Evolutionary conservation across 192 early-diverging fungal species (phyloP).

Genomic region (Spizellomyces sp.): DNA sequence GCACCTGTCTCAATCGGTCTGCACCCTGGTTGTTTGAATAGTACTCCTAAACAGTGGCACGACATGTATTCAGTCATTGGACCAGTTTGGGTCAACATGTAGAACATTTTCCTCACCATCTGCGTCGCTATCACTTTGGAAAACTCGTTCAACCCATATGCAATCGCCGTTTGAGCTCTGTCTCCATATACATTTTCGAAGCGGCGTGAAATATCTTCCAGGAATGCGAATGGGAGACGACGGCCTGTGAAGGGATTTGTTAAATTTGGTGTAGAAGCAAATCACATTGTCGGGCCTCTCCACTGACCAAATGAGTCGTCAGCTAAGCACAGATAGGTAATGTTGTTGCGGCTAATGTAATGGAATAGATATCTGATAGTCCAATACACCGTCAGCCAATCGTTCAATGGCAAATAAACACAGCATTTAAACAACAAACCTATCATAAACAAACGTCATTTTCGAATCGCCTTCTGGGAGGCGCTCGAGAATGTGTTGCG

Average conservation of each 20-base stretch:
- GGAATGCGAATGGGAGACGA: conserved; percentile 85
- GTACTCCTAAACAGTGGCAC: conserved; percentile 11
- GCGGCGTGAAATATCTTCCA: conserved; percentile 75
- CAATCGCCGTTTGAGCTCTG: conserved; percentile 53
- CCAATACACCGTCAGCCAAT: neutral
- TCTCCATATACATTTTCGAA: conserved; percentile 64
- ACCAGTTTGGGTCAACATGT: too few species aligned
- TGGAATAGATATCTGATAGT: conserved; percentile 83
- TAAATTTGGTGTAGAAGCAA: neutral
- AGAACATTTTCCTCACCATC: conserved; percentile 61
- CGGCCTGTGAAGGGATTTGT: conserved; percentile 50
- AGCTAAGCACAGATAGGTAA: conserved; percentile 88
- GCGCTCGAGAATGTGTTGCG: conserved; percentile 85
- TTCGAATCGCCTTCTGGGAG: conserved; percentile 90
- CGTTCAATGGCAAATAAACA: conserved; percentile 86
- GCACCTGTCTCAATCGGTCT: conserved; percentile 79
- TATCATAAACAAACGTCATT: conserved; percentile 90
- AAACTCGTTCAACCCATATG: conserved; percentile 84
- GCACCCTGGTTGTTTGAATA: conserved; percentile 59
- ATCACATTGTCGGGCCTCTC: conserved; percentile 15
- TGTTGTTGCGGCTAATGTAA: conserved; percentile 76
- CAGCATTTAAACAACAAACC: conserved; percentile 71
- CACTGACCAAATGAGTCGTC: conserved; percentile 67
- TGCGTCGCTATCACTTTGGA: conserved; percentile 74
- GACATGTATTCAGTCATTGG: neutral